Evolutionary conservation across 805 yeast species (phyloP), one percentile per base, ranked within the genome.

Genomic region (Wickerhamiella qilinensis): DNA sequence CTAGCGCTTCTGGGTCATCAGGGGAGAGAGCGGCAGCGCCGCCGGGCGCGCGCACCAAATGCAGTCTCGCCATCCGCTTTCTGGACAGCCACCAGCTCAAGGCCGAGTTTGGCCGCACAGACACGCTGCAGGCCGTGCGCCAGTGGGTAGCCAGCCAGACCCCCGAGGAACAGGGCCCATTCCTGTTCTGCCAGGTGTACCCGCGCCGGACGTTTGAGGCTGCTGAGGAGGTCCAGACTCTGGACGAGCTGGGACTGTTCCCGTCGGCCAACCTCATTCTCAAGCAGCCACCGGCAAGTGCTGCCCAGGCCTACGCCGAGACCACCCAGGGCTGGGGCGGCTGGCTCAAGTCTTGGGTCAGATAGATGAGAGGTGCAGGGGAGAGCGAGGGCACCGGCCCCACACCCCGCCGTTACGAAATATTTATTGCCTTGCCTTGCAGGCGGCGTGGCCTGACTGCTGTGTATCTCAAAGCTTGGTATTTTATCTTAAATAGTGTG

Each of bases 191-290:
- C 40, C 67, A 68, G 37, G 64, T 66, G 3, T 62, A 72, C 34
- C 86, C 83, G 17, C 68, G 80, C 41, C 65, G 71, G 4, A 69
- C 77, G 0, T 84, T 77, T 43, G 59, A 74, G 2, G 68, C 66
- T 3, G 68, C 72, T 0, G 79, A 77, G 36, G 88, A 84, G 47
- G 64, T 65, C 40, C 58, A 58, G 42, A 58, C 73, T 2, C 59
- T 85, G 29, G 53, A 53, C 20, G 67, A 63, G 3, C 60, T 85
- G 39, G 74, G 72, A 18, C 59, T 85, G 37, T 65, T 71, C 14
- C 86, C 88, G 2, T 64, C 93, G 41, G 76, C 93, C 9, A 82
- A 79, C 0, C 56, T 85, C 35, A 75, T 82, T 19, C 60, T 27
- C 18, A 9, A 16, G 18, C 8, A 3, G 12, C 22, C n/a, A 20